Evolutionary conservation across 306 rosid genomes (phyloP).

Genomic region (Vachellia pachyceras): DNA sequence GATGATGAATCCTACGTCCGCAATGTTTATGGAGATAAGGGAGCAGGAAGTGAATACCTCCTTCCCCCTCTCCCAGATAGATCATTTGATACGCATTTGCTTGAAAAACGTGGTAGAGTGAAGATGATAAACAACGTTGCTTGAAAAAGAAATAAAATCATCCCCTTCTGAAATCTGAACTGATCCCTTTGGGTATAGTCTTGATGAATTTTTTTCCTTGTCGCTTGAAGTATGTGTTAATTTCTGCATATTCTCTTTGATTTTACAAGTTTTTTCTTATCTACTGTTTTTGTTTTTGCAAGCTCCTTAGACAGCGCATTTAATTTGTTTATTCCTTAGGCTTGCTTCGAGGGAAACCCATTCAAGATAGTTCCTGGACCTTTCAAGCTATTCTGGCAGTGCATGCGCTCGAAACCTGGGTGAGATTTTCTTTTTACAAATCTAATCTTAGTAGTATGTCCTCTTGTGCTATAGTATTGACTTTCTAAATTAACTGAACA

Average conservation of each 20-base stretch:
- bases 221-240: constrained; percentile 12
- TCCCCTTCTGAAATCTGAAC: neutral
- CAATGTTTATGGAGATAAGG: neutral
- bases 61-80: neutral
- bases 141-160: neutral
- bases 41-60: neutral
- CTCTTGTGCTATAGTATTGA: neutral
- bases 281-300: neutral
- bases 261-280: neutral
- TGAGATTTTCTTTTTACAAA: neutral
- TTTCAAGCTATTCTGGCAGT: constrained; percentile 91
- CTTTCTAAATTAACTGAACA: neutral
- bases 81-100: neutral
- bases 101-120: neutral
- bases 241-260: constrained; percentile 24
- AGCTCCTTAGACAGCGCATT: constrained; percentile 5
- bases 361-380: constrained; percentile 97
- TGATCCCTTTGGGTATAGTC: neutral
- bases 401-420: constrained; percentile 96
- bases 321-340: constrained; percentile 52
- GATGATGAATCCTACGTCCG: neutral
- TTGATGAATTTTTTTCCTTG: neutral
- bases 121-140: neutral
- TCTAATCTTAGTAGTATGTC: neutral
- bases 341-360: constrained; percentile 96